Base-by-base conservation (phyloP, 106 monocot species). In the Platanthera zijinensis region DNA sequence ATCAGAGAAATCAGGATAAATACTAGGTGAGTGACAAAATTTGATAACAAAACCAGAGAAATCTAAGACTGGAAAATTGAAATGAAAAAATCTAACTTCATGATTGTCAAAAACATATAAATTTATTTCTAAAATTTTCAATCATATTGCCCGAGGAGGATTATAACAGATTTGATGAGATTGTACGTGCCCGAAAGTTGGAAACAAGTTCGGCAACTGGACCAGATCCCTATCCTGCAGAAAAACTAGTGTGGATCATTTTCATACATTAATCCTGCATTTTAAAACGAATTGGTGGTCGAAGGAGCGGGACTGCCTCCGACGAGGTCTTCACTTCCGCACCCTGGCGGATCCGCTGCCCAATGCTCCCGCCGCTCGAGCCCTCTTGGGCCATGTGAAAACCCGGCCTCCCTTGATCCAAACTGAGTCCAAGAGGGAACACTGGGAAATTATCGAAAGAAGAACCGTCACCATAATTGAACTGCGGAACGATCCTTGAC, bases 381-480 rank as follows among this genome's bases (percentile, higher is more conserved):
- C 72, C 72, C 51, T 72, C 72, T 46, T 72, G 51, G 17, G 51
- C 51, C 72, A 72, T n/a, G 22, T 50, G 18, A 51, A 72, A 72
- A 4, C 72, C 72, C 1, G 51, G 10, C 51, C 50, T n/a, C 72
- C 72, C 72, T 8, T 75, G 74, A 25, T 94, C 95, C 30, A 95
- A 76, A 80, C 95, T 92, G 5, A 95, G 85, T n/a, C 86, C 88
- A 4, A 95, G 86, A 0, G 92, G 88, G 74, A 95, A 95, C 32
- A 82, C 76, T 57, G 75, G 75, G 28, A 56, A 74, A 11, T 61
- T 80, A 7, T 80, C 82, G 46, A 77, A 75, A 48, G 62, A 76
- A n/a, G 47, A 72, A 70, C 47, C 48, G 22, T 50, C 72, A 8
- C 72, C 72, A 9, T 51, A 72, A 12, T 51, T 72, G 11, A 72